Conservation (phyloP, 441 rosid species). For the Arabidopsis lyrata region DNA sequence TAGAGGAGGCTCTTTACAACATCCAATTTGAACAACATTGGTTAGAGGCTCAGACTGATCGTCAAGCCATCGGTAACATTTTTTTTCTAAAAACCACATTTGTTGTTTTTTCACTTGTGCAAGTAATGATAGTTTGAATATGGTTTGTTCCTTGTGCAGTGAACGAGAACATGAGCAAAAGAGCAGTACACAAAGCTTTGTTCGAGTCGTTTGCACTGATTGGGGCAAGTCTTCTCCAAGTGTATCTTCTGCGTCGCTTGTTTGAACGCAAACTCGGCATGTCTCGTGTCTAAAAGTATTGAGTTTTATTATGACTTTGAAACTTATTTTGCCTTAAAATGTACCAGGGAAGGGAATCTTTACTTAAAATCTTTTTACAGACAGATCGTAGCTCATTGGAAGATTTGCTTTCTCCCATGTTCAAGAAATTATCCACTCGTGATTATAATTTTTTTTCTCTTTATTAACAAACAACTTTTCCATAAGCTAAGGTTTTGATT, state of each 20-base stretch:
- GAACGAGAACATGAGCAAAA: conserved; percentile 56
- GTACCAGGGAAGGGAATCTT: conserved; percentile 29
- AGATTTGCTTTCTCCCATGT: conserved; percentile 25
- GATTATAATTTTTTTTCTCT: not conserved
- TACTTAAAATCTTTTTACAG: conserved; percentile 31
- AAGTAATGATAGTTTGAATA: not conserved
- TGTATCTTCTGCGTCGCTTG: conserved; percentile 60
- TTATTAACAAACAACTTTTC: not conserved
- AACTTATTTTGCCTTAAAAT: conserved; percentile 33
- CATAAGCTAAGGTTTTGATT: not conserved
- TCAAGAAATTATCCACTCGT: conserved; percentile 12
- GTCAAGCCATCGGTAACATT: conserved; percentile 60
- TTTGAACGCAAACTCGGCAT: conserved; percentile 62
- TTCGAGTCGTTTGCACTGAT: conserved; percentile 59
- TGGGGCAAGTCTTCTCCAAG: conserved; percentile 63
- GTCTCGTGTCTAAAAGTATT: conserved; percentile 52
- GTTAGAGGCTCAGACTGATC: conserved; percentile 74
- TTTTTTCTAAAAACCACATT: accelerated
- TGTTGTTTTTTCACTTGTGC: not conserved
- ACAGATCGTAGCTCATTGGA: conserved; percentile 25
- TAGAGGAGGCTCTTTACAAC: conserved; percentile 65
- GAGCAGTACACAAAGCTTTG: conserved; percentile 67
- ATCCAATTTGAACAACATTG: conserved; percentile 77
- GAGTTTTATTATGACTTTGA: conserved; percentile 3
- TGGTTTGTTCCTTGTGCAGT: conserved; percentile 41